Evolutionary conservation across 768 basidiomycete genomes (phyloP), one percentile per base, ranked within the genome.

Genomic region (Imleria badia): DNA sequence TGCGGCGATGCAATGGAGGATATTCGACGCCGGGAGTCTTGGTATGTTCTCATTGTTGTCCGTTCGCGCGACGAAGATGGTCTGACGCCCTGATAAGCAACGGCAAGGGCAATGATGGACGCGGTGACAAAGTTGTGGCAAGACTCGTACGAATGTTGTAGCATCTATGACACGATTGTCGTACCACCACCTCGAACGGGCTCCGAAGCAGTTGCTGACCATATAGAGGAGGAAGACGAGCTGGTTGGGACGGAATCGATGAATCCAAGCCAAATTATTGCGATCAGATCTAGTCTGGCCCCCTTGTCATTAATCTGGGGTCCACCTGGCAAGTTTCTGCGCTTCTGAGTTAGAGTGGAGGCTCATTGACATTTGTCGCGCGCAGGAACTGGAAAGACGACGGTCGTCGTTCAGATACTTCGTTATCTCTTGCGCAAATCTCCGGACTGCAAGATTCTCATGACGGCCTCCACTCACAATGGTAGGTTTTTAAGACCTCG

Each of bases 401-500:
- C 84, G 0, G 85, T 87, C 1, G 84, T 87, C 6, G 77, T 87
- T 3, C 77, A 83, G 56, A 83, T 86, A 29, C 73, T 87, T 15
- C 71, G 72, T 20, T 73, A 72, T 45, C 66, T 82, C 49, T 56
- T 78, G 58, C 64, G 55, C 60, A 65, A 54, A 56, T 57, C 61
- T 65, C 44, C 61, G 56, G 40, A 72, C 2, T 62, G 73, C 10
- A 84, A 80, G 60, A 81, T 87, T 23, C 71, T 87, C 23, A 85
- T 87, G 84, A 84, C 85, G 0, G 85, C 86, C 0, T 87, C 86
- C 0, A 86, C 85, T 0, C 84, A 86, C 59, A 87, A 86, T 54
- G 85, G 85, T 81, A 60, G 56, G 54, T 29, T 3, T 17, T 11
- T 26, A 3, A 20, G 34, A 34, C 6, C 10, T 13, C 15, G n/a